phyloP scores from a whole-genome alignment of 31 red algal genomes.

The Odonthalia washingtoniensis region DNA sequence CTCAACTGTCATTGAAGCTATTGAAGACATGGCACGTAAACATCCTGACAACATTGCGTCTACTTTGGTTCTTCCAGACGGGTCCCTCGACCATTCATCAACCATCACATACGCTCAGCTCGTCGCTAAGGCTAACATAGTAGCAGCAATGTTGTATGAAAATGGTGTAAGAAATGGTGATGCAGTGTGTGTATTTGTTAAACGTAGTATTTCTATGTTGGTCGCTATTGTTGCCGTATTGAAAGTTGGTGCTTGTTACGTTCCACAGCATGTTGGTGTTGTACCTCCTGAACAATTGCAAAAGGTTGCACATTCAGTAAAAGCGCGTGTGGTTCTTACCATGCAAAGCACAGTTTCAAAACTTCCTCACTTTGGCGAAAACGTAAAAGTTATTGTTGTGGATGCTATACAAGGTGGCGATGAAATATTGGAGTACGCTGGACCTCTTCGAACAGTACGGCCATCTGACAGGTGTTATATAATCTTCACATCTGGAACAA shows the following conservation, averaged over 20 bases:
- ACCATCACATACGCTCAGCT: constrained; percentile 28
- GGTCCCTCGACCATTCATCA: constrained; percentile 1
- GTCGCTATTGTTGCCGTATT: constrained; percentile 50
- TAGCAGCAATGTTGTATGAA: constrained; percentile 6
- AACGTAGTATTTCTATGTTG: constrained; percentile 31
- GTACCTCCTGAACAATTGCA: constrained; percentile 15
- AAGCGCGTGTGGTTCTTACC: constrained; percentile 39
- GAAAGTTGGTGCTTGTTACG: constrained; percentile 45
- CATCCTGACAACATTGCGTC: constrained; percentile 30
- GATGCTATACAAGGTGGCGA: neutral
- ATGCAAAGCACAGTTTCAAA: neutral
- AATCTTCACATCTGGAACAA: constrained; percentile 49
- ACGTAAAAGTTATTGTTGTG: neutral
- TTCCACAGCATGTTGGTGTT: constrained; percentile 46
- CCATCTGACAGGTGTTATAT: constrained; percentile 46
- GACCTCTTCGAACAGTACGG: neutral
- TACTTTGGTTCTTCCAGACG: constrained; percentile 9
- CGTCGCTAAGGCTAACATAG: neutral
- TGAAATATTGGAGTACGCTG: neutral
- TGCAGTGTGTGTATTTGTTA: constrained; percentile 38
- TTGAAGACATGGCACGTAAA: neutral
- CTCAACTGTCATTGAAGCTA: constrained; percentile 21
- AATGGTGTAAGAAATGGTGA: constrained; percentile 18
- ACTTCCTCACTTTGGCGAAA: constrained; percentile 7
- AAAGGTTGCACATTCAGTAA: neutral